phyloP scores from a whole-genome alignment of 192 early-diverging fungal genomes.

The Polychytrium aggregatum region DNA sequence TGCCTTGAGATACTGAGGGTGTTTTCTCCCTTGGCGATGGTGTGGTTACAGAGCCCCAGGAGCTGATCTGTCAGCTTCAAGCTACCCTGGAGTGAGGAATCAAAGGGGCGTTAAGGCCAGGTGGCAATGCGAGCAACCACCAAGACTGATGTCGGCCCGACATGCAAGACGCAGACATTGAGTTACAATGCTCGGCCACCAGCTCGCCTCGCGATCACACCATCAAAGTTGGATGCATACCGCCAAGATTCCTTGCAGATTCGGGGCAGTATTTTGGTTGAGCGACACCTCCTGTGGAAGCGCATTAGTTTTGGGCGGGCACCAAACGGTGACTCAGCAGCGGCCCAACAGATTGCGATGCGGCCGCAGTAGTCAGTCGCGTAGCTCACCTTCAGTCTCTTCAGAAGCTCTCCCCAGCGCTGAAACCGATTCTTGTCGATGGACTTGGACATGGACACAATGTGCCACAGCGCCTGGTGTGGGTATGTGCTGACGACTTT shows the following conservation, averaged over 20 bases:
- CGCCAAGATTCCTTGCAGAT: too few species aligned
- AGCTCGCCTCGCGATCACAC: too few species aligned
- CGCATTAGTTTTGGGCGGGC: too few species aligned
- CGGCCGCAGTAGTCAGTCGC: neutral
- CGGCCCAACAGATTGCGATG: neutral
- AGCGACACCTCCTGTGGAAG: too few species aligned
- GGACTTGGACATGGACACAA: constrained; percentile 62
- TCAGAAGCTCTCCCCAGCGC: constrained; percentile 53
- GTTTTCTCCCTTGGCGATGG: constrained; percentile 40
- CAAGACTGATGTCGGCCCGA: too few species aligned
- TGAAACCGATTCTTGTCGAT: constrained; percentile 47
- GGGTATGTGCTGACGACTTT: constrained; percentile 61
- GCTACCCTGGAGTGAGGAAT: constrained; percentile 47
- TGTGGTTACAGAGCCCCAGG: constrained; percentile 63
- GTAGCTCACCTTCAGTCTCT: constrained; percentile 41
- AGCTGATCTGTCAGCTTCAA: constrained; percentile 59
- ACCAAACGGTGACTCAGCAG: neutral
- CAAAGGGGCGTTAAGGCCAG: too few species aligned
- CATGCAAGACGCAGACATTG: too few species aligned
- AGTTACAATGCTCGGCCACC: too few species aligned
- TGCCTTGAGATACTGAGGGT: constrained; percentile 55
- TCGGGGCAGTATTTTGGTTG: too few species aligned
- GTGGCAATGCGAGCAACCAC: too few species aligned
- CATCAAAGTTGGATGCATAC: too few species aligned
- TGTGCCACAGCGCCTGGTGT: constrained; percentile 79